Percentiles rank a stretch among this genome's conserved stretches.
These are phyloP conservation scores for Sporobolomyces phaffii DNA, from an alignment of 768 basidiomycete species.

Conservation along the genomic window DNA sequence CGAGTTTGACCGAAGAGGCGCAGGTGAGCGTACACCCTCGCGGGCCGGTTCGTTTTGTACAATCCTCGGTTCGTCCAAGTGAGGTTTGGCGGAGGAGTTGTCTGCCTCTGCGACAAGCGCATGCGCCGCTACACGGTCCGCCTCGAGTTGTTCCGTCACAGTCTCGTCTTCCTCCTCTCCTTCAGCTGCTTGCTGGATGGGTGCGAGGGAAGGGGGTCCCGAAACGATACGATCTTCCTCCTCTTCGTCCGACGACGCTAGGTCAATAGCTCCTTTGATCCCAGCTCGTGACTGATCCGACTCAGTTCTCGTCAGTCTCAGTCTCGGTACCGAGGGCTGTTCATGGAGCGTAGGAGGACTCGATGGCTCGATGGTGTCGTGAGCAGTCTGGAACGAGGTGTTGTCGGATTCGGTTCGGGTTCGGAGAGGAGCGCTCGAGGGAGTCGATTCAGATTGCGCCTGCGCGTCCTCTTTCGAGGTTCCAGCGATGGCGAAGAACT, in stretches of 20 bases:
- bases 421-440: no score
- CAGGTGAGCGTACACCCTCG: not conserved
- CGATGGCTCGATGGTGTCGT: not conserved
- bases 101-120: no score
- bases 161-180: not conserved
- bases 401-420: constrained; percentile 15
- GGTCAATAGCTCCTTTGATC: constrained; percentile 17
- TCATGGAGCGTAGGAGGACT: not conserved
- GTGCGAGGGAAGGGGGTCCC: not conserved
- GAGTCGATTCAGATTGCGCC: no score
- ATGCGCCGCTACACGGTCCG: no score
- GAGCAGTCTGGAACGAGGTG: constrained; percentile 14
- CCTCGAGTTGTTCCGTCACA: no score
- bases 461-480: not conserved
- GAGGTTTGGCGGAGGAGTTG: no score
- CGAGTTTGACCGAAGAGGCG: not conserved
- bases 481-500: constrained; percentile 23
- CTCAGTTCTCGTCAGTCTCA: constrained; percentile 28
- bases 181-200: not conserved
- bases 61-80: no score
- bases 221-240: not conserved
- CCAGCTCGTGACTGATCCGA: constrained; percentile 23
- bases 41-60: not conserved
- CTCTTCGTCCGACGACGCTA: constrained; percentile 8
- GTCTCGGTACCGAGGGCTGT: constrained; percentile 6